Conservation (phyloP, 768 basidiomycete species). For the Lactarius deliciosus region DNA sequence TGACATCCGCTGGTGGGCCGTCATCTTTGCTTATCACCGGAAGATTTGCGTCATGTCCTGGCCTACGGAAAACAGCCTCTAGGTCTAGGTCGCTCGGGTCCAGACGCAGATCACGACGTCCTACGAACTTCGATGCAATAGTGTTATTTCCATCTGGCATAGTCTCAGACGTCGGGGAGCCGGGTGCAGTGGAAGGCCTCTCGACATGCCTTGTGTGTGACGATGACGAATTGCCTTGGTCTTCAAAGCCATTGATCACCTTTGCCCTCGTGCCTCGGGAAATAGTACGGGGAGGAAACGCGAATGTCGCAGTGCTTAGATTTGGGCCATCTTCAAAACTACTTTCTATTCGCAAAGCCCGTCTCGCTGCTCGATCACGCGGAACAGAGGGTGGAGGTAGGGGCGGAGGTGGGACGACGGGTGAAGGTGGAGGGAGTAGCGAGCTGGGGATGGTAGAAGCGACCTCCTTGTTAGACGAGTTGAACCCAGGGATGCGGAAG, state of each 20-base stretch:
- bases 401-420: constrained; percentile 41
- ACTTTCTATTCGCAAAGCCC: constrained; percentile 35
- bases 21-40: constrained; percentile 6
- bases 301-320: constrained; percentile 51
- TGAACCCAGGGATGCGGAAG: constrained; percentile 44
- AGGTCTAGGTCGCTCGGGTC: constrained; percentile 7
- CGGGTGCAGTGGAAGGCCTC: background rate
- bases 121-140: background rate
- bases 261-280: constrained; percentile 32
- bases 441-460: constrained; percentile 31
- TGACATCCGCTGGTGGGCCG: background rate
- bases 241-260: constrained; percentile 9
- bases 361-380: constrained; percentile 37
- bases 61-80: constrained; percentile 2
- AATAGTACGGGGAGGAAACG: constrained; percentile 47
- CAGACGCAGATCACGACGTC: constrained; percentile 17
- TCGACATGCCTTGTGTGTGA: background rate
- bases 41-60: constrained; percentile 10
- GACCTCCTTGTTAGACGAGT: constrained; percentile 23
- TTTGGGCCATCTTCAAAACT: constrained; percentile 43
- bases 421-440: constrained; percentile 32
- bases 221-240: constrained; percentile 10
- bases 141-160: background rate
- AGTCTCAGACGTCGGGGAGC: constrained; percentile 6
- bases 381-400: constrained; percentile 41